phyloP scores from a whole-genome alignment of 345 rosid species.

The Angophora floribunda region DNA sequence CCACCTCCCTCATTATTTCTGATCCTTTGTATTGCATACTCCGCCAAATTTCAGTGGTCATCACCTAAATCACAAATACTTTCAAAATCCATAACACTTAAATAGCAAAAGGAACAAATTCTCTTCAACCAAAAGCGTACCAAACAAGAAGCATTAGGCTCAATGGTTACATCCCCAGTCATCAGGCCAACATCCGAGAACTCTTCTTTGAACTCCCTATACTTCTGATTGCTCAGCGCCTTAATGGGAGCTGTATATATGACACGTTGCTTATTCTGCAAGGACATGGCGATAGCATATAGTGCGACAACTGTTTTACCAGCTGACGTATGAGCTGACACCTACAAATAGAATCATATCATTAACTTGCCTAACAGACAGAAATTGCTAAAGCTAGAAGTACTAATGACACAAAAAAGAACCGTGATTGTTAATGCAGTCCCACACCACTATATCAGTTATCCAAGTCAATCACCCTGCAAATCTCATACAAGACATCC shows the following conservation, averaged over 20 bases:
- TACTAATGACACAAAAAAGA: background rate
- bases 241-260: constrained; percentile 94
- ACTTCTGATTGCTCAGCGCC: constrained; percentile 95
- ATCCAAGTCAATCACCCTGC: background rate
- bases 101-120: background rate
- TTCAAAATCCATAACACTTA: constrained; percentile 1
- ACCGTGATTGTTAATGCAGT: background rate
- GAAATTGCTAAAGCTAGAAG: background rate
- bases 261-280: constrained; percentile 80
- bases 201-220: constrained; percentile 93
- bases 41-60: constrained; percentile 99
- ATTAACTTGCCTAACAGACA: no score
- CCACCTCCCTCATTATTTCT: constrained; percentile 86
- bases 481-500: background rate
- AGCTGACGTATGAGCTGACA: constrained; percentile 98
- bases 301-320: constrained; percentile 95
- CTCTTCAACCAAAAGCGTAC: constrained; percentile 18
- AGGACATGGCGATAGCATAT: constrained; percentile 95
- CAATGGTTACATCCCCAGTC: constrained; percentile 98
- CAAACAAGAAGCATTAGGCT: constrained; percentile 92
- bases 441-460: background rate
- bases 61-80: constrained; percentile 50
- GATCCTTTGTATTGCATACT: constrained; percentile 98
- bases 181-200: constrained; percentile 97
- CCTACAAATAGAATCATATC: constrained; percentile 22